A percentile compares a stretch with the other conserved stretches of the same genome.
Evolutionary conservation across 225 moss, liverwort and hornwort species (phyloP).

Genomic region (Ulota crispa): DNA sequence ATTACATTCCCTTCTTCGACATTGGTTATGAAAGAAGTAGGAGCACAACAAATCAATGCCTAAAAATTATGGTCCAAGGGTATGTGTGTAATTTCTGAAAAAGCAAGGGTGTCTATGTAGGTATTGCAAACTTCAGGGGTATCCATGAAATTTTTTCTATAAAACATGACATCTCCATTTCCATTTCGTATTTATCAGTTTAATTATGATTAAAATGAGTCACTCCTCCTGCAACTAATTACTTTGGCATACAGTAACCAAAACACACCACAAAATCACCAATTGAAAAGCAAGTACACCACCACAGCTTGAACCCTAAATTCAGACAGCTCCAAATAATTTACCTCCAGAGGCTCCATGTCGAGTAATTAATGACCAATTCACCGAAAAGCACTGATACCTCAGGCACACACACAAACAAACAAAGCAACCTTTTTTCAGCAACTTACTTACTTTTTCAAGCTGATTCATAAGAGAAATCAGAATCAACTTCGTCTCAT

Average conservation of each 20-base stretch:
- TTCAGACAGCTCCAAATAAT: background rate
- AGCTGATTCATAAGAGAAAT: conserved; percentile 97
- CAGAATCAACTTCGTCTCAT: conserved; percentile 73
- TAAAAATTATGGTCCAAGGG: too few species aligned
- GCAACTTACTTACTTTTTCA: conserved; percentile 65
- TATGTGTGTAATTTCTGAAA: too few species aligned
- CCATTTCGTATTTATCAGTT: background rate
- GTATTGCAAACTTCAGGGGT: too few species aligned
- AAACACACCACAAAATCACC: background rate
- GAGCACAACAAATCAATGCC: too few species aligned
- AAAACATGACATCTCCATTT: background rate
- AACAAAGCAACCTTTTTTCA: background rate
- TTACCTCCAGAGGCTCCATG: background rate
- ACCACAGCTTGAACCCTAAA: background rate
- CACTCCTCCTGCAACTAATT: background rate
- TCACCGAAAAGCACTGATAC: background rate
- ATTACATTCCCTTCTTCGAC: too few species aligned
- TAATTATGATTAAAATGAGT: background rate
- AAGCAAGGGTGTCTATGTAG: too few species aligned
- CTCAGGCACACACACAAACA: background rate
- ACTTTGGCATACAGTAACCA: background rate
- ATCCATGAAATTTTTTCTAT: too few species aligned
- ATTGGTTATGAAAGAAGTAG: too few species aligned
- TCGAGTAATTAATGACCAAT: background rate
- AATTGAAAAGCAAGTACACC: background rate